Evolutionary conservation across 805 yeast species (phyloP).

Genomic region (Starmerella kuoi): DNA sequence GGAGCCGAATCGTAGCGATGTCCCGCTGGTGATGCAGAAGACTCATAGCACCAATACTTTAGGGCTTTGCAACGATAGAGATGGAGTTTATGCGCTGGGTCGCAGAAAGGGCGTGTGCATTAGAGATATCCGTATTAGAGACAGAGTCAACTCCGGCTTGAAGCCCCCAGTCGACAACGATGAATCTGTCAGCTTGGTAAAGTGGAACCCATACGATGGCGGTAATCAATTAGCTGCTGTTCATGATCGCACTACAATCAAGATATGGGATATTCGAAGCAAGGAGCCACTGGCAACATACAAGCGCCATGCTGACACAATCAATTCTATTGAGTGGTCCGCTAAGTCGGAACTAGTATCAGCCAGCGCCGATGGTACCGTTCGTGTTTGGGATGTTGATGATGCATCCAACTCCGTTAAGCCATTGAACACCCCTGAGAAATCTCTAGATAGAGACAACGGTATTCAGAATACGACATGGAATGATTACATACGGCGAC

Average conservation of each 20-base stretch:
- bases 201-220: slow-evolving; percentile 43
- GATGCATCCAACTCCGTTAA: slow-evolving; percentile 1
- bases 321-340: slow-evolving; percentile 53
- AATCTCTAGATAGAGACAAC: background rate
- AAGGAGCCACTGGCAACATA: slow-evolving; percentile 41
- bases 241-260: slow-evolving; percentile 39
- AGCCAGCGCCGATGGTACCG: slow-evolving; percentile 52
- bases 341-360: slow-evolving; percentile 40
- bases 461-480: slow-evolving; percentile 13
- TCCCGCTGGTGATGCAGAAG: slow-evolving; percentile 45
- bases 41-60: slow-evolving; percentile 40
- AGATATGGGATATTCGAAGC: slow-evolving; percentile 67
- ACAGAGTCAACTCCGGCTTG: slow-evolving; percentile 31
- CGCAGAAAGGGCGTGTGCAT: slow-evolving; percentile 59
- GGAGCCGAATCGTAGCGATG: slow-evolving; percentile 51
- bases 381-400: slow-evolving; percentile 52
- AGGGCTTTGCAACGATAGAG: slow-evolving; percentile 37
- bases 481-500: slow-evolving; percentile 25
- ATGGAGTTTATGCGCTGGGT: slow-evolving; percentile 48
- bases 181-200: slow-evolving; percentile 35
- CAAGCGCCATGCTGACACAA: slow-evolving; percentile 42
- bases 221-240: slow-evolving; percentile 53
- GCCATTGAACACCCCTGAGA: background rate
- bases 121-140: slow-evolving; percentile 50
- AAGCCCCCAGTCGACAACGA: slow-evolving; percentile 33